These are phyloP conservation scores for Boletus pseudopeckii DNA, from an alignment of 768 basidiomycete genomes.

Conservation along the genomic window DNA sequence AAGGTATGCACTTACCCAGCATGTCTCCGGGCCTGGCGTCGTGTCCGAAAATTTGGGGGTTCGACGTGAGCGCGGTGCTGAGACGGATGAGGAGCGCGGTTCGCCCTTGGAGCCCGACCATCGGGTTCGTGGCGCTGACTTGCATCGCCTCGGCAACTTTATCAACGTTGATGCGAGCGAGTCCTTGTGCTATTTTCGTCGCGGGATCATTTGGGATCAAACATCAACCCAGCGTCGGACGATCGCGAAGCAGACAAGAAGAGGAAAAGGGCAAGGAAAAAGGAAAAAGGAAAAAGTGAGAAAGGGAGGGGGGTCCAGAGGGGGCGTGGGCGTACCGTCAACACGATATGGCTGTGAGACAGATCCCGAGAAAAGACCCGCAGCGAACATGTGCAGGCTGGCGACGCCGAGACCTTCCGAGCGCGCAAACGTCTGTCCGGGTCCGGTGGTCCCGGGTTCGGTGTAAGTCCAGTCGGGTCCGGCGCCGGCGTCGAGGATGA, in stretches of 20 bases:
- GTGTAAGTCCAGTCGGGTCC: slow-evolving; percentile 78
- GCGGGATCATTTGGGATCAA: slow-evolving; percentile 2
- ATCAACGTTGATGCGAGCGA: slow-evolving; percentile 60
- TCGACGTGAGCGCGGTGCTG: slow-evolving; percentile 61
- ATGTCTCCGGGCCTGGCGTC: slow-evolving; percentile 80
- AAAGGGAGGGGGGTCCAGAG: neutral
- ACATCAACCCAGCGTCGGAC: slow-evolving; percentile 9
- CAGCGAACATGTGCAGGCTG: slow-evolving; percentile 83
- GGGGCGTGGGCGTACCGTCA: slow-evolving; percentile 54
- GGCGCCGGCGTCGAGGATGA: slow-evolving; percentile 92
- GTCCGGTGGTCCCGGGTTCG: slow-evolving; percentile 49
- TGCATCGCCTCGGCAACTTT: slow-evolving; percentile 72
- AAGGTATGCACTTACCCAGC: slow-evolving; percentile 46
- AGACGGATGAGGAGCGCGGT: slow-evolving; percentile 73
- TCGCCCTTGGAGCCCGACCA: slow-evolving; percentile 89
- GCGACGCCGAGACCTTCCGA: slow-evolving; percentile 89
- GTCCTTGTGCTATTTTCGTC: slow-evolving; percentile 57
- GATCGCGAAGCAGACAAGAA: neutral
- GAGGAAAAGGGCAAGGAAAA: neutral
- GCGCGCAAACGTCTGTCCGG: slow-evolving; percentile 48
- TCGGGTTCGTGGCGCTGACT: slow-evolving; percentile 71
- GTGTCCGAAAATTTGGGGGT: slow-evolving; percentile 66
- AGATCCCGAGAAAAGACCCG: slow-evolving; percentile 74
- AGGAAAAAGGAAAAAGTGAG: neutral
- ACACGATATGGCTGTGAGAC: slow-evolving; percentile 62